phyloP scores from a whole-genome alignment of 176 grass and related monocot species.

The Bothriochloa decipiens region DNA sequence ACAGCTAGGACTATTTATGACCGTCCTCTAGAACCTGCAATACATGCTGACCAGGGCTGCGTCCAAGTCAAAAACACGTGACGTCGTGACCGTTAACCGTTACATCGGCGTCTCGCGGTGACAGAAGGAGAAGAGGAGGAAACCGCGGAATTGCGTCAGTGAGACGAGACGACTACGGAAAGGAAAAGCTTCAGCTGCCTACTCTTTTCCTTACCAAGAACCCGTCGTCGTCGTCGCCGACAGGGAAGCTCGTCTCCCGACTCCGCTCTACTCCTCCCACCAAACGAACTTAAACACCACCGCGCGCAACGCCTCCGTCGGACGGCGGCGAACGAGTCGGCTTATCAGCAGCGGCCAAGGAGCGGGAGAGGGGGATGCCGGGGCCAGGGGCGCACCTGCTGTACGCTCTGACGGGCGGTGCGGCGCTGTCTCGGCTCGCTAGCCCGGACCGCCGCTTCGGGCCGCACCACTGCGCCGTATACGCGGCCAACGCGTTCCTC shows the following conservation, averaged over 20 bases:
- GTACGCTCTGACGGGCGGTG: slow-evolving; percentile 74
- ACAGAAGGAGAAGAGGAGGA: background rate
- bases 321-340: background rate
- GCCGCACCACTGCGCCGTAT: slow-evolving; percentile 82
- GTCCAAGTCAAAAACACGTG: slow-evolving; percentile 10
- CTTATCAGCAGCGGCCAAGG: background rate
- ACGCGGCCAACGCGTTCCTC: slow-evolving; percentile 87
- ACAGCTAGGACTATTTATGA: background rate
- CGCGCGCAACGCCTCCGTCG: background rate
- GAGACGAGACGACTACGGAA: background rate
- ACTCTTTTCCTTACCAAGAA: background rate
- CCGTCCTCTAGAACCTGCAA: too few relatives aligned
- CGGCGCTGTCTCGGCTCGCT: slow-evolving; percentile 58
- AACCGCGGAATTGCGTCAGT: too few relatives aligned
- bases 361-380: slow-evolving; percentile 53
- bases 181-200: background rate
- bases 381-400: slow-evolving; percentile 88
- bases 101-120: background rate
- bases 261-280: background rate
- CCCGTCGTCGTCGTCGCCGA: background rate
- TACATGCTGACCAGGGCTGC: background rate
- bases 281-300: background rate
- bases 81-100: slow-evolving; percentile 31
- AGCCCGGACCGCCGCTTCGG: slow-evolving; percentile 61
- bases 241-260: background rate